Conservation (phyloP, 805 yeast genomes). For the Wickerhamomyces chambardii region DNA sequence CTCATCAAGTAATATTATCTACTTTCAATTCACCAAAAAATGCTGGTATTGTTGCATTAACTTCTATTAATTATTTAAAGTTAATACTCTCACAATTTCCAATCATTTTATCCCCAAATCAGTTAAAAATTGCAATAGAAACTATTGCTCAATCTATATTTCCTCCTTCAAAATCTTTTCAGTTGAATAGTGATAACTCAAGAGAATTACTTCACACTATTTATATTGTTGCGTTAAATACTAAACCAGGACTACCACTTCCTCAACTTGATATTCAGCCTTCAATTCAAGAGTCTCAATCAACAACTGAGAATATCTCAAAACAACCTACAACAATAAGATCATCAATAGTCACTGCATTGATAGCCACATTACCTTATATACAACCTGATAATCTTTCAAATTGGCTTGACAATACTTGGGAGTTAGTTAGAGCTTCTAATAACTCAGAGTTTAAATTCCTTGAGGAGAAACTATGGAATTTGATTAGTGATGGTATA, state of each 20-base stretch:
- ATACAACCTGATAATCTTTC: constrained; percentile 32
- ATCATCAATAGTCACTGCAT: constrained; percentile 36
- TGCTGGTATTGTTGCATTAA: constrained; percentile 12
- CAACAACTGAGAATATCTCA: constrained; percentile 2
- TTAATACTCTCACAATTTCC: constrained; percentile 52
- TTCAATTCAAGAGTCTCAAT: no score
- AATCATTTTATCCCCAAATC: constrained; percentile 36
- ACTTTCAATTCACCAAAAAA: constrained; percentile 15
- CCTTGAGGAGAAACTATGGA: constrained; percentile 39
- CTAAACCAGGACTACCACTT: constrained; percentile 19
- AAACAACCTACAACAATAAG: constrained; percentile 24
- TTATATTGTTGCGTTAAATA: constrained; percentile 28
- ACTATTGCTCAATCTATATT: constrained; percentile 38
- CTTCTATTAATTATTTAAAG: constrained; percentile 31
- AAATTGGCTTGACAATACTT: constrained; percentile 38
- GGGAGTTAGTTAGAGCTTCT: constrained; percentile 24
- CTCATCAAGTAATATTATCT: constrained; percentile 51
- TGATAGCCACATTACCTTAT: constrained; percentile 46
- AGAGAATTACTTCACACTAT: constrained; percentile 32
- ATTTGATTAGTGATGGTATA: constrained; percentile 43
- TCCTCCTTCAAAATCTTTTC: constrained; percentile 25
- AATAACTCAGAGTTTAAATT: constrained; percentile 26
- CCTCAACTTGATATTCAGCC: no score
- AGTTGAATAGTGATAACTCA: constrained; percentile 17
- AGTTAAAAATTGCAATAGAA: constrained; percentile 48